phyloP scores from a whole-genome alignment of 192 early-diverging fungal genomes.

The Coemansia biformis region DNA sequence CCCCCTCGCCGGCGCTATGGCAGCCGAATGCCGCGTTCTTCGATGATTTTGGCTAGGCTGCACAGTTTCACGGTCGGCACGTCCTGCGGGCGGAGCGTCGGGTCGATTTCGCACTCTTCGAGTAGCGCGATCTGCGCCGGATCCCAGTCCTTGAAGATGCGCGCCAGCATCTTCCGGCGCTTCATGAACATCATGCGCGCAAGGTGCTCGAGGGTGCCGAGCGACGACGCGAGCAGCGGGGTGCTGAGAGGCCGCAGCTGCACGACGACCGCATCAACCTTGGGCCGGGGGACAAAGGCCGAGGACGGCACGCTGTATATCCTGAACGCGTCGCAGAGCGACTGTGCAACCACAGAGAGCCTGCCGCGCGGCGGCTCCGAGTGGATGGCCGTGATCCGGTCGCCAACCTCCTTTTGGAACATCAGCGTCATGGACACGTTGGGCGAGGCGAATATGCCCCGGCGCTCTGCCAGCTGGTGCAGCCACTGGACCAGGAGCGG shows the following conservation, averaged over 20 bases:
- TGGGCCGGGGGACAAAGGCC: constrained; percentile 72
- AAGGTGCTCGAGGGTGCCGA: constrained; percentile 57
- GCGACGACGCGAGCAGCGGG: constrained; percentile 47
- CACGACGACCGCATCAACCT: constrained; percentile 69
- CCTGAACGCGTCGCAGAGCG: constrained; percentile 59
- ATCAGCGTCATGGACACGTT: constrained; percentile 68
- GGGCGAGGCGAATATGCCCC: constrained; percentile 58
- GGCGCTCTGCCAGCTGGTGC: constrained; percentile 47
- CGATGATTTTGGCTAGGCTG: constrained; percentile 51
- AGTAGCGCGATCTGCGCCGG: constrained; percentile 37
- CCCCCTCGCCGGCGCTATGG: constrained; percentile 41
- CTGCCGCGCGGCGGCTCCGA: constrained; percentile 55
- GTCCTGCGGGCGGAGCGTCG: constrained; percentile 58
- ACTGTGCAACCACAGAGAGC: constrained; percentile 67
- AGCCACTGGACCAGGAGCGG: constrained; percentile 71
- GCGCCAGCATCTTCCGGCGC: constrained; percentile 60
- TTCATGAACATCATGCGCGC: constrained; percentile 63
- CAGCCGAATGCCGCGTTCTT: constrained; percentile 35
- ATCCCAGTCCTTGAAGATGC: constrained; percentile 56
- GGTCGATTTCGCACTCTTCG: constrained; percentile 52
- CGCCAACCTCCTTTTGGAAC: constrained; percentile 78
- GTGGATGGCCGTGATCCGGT: constrained; percentile 57
- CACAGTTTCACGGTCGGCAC: constrained; percentile 60
- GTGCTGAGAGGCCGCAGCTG: constrained; percentile 54
- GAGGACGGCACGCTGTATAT: constrained; percentile 58